A percentile compares a stretch with the other conserved stretches of the same genome.
These are phyloP conservation scores for Dactylellina parvicollis DNA, from an alignment of 2,329 filamentous ascomycete genomes.

Conservation along the genomic window DNA sequence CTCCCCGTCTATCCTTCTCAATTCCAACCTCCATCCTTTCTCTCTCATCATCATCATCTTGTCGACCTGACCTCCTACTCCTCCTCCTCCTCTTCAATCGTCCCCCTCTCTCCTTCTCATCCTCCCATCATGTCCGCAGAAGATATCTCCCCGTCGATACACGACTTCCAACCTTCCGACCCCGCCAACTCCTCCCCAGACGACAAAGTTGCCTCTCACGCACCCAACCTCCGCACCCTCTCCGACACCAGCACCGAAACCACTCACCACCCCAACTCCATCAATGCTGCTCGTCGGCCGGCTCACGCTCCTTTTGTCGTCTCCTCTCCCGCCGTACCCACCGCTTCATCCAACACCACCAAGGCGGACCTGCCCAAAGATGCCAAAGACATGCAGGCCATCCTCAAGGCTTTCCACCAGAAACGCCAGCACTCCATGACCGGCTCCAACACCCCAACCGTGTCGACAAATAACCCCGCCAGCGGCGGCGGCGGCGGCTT, in stretches of 20 bases:
- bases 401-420: slow-evolving; percentile 75
- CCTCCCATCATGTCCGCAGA: slow-evolving; percentile 28
- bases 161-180: slow-evolving; percentile 11
- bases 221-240: slow-evolving; percentile 28
- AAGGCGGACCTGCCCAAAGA: slow-evolving; percentile 46
- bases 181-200: slow-evolving; percentile 5
- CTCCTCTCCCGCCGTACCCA: slow-evolving; percentile 65
- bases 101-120: not conserved
- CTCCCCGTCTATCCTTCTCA: not conserved
- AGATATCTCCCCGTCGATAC: slow-evolving; percentile 29
- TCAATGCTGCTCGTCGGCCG: slow-evolving; percentile 68
- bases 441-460: slow-evolving; percentile 60
- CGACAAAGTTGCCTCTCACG: slow-evolving; percentile 6
- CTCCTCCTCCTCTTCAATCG: not conserved
- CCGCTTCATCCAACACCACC: slow-evolving; percentile 34
- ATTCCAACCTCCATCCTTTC: not conserved
- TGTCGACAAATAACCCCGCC: slow-evolving; percentile 57
- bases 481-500: slow-evolving; percentile 53
- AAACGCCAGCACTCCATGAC: slow-evolving; percentile 70
- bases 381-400: slow-evolving; percentile 72
- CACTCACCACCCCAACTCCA: slow-evolving; percentile 52
- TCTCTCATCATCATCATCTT: not conserved
- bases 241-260: slow-evolving; percentile 29
- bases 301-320: slow-evolving; percentile 62
- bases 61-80: not conserved